Evolutionary conservation across 73 alveolate species (phyloP).

Genomic region (Symbiodinium pilosum): DNA sequence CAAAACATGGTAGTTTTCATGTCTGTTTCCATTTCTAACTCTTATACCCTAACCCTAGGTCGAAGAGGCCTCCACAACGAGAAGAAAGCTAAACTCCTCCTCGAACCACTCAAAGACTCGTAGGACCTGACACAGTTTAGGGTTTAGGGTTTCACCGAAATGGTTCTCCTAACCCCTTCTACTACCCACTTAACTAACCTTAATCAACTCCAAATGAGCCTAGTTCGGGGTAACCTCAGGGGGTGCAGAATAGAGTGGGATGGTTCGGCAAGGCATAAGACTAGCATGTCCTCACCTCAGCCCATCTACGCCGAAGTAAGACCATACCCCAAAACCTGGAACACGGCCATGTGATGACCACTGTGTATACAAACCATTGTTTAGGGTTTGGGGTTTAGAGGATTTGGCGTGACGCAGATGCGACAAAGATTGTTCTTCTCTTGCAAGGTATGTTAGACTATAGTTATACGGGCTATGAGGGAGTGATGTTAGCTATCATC

Average conservation of each 20-base stretch:
- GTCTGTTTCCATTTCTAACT: background rate
- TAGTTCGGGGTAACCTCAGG: too few species aligned
- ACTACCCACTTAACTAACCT: too few species aligned
- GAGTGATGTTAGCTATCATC: too few species aligned
- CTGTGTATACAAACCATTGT: too few species aligned
- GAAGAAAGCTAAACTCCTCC: conserved; percentile 15
- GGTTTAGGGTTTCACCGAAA: background rate
- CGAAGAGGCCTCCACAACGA: conserved; percentile 14
- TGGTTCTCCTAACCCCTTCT: background rate
- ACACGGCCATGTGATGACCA: too few species aligned
- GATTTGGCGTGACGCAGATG: background rate
- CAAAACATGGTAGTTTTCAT: background rate
- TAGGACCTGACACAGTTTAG: background rate
- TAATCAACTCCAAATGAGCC: too few species aligned
- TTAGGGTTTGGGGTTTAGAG: background rate
- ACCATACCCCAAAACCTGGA: too few species aligned
- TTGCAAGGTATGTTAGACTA: background rate
- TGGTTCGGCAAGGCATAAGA: too few species aligned
- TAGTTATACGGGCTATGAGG: background rate
- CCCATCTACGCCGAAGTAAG: too few species aligned
- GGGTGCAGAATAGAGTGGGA: too few species aligned
- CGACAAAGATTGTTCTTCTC: background rate
- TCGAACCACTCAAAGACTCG: conserved; percentile 43
- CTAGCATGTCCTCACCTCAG: too few species aligned
- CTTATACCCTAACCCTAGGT: background rate